phyloP scores from a whole-genome alignment of 1,139 yeast species.

The Suhomyces choctaworum region DNA sequence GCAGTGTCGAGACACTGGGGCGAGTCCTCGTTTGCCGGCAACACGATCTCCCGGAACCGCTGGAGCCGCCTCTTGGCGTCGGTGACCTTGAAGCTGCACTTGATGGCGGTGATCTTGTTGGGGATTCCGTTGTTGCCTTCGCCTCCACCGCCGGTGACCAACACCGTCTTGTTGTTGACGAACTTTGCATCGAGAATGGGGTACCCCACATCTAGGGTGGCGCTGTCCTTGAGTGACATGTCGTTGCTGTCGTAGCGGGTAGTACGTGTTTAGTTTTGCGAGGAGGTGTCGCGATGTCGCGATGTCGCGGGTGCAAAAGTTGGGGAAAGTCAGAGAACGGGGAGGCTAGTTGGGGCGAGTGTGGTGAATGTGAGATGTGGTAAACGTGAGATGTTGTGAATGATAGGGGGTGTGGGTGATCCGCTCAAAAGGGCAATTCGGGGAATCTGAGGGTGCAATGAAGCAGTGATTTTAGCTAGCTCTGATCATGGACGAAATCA shows the following conservation, averaged over 20 bases:
- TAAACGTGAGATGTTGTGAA: too few relatives aligned
- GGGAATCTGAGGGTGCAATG: too few relatives aligned
- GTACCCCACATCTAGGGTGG: constrained; percentile 61
- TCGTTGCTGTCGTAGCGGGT: background rate
- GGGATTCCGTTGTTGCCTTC: constrained; percentile 87
- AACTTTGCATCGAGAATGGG: constrained; percentile 83
- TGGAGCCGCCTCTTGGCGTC: constrained; percentile 55
- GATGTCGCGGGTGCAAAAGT: background rate
- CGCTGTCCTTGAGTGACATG: constrained; percentile 40
- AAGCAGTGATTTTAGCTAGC: too few relatives aligned
- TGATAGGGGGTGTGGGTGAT: too few relatives aligned
- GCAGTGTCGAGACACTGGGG: constrained; percentile 70
- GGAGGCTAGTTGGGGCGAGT: too few relatives aligned
- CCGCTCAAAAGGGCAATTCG: too few relatives aligned
- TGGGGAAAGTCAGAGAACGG: too few relatives aligned
- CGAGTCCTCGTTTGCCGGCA: constrained; percentile 67
- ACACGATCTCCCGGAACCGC: constrained; percentile 60
- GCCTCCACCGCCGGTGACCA: constrained; percentile 94
- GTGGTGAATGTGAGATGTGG: too few relatives aligned
- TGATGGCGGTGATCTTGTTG: constrained; percentile 75
- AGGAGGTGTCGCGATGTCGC: background rate
- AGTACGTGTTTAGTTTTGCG: too few relatives aligned
- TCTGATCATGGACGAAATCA: too few relatives aligned
- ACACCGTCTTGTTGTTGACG: constrained; percentile 56
- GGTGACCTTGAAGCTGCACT: constrained; percentile 54